Base-by-base conservation (phyloP, 2,329 filamentous ascomycete species). In the Alternaria sp. region DNA sequence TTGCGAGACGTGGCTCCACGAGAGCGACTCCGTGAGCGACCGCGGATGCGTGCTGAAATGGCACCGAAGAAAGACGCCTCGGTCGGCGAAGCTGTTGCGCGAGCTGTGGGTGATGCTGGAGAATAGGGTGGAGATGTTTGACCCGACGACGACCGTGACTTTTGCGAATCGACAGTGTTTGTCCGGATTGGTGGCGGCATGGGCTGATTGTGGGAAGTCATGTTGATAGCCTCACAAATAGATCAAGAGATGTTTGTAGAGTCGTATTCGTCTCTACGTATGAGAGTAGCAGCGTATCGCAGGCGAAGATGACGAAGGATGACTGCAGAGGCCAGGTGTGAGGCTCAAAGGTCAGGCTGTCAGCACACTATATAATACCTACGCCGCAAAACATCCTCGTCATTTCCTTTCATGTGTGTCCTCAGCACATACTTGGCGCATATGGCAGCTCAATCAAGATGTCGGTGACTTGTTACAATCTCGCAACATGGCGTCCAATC, bases 31-130 rank as follows among this genome's bases (percentile, higher is more conserved):
- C 74, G 69, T 44, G 78, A 80, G 30, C 77, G 74, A 17, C 75
- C 75, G 25, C 72, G 69, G 25, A 81, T 72, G 46, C 74, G 71
- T 21, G 74, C 69, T 47, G 73, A 72, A 65, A 81, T 77, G 56
- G 77, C 74, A 25, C 74, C 74, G 59, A 81, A 79, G 69, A 81
- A 81, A 2, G 71, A 72, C 26, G 72, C 67, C 51, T 79, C 74
- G 28, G 71, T 69, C 10, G 75, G 74, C 9, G 73, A 77, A 15
- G 71, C 54, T 44, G 54, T 30, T 8, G 57, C 56, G 54, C 64
- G 68, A 15, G 71, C 70, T n/a, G 67, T 70, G 12, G 72, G 73
- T 21, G 72, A 76, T 44, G 59, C 30, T 19, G 71, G 65, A 6
- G 69, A 68, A 40, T 47, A 52, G 28, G 65, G 65, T 13, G 74